Conservation (phyloP, 1,284 basidiomycete genomes). For the Stygiomarasmius scandens region DNA sequence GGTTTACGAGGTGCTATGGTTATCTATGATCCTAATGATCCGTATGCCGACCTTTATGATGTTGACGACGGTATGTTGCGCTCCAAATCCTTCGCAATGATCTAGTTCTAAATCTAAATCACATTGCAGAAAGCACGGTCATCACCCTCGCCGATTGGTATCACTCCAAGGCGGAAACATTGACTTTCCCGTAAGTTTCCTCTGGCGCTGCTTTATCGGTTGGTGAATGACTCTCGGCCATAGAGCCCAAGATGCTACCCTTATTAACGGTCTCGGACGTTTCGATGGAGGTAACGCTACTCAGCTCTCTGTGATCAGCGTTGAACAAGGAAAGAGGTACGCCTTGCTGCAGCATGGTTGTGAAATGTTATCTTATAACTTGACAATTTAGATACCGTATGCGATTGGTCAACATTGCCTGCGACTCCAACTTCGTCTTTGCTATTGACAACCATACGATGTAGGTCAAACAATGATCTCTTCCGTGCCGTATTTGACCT, state of each 20-base stretch:
- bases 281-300: constrained; percentile 24
- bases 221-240: background rate
- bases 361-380: background rate
- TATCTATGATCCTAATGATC: constrained; percentile 18
- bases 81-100: background rate
- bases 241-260: constrained; percentile 29
- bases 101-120: background rate
- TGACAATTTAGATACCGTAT: constrained; percentile 30
- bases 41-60: constrained; percentile 14
- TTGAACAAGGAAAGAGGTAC: constrained; percentile 30
- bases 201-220: background rate
- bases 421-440: constrained; percentile 39
- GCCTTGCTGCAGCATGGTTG: background rate
- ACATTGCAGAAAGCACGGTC: constrained; percentile 32
- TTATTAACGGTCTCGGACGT: constrained; percentile 45
- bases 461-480: constrained; percentile 16
- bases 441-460: constrained; percentile 44
- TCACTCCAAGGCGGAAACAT: constrained; percentile 15
- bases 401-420: constrained; percentile 38
- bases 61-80: constrained; percentile 32
- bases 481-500: background rate
- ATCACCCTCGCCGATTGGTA: constrained; percentile 44
- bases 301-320: constrained; percentile 31
- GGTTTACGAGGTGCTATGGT: constrained; percentile 19
- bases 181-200: constrained; percentile 9